Conservation (phyloP, 768 basidiomycete genomes). For the Lentinus tigrinus region DNA sequence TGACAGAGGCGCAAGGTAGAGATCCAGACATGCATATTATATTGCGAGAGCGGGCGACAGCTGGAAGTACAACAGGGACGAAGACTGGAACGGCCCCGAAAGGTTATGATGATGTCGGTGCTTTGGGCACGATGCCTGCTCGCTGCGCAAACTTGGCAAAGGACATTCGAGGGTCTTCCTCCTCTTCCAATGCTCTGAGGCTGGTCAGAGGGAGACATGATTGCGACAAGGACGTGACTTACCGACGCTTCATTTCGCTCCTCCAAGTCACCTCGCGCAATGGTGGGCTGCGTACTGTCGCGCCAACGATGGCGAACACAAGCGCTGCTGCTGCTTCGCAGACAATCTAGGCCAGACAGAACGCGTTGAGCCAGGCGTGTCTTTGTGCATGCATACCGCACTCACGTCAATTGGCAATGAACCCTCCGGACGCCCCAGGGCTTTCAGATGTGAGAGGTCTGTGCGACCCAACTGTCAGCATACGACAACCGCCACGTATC, state of each 20-base stretch:
- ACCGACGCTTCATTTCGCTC: slow-evolving; percentile 86
- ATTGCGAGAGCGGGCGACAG: not conserved
- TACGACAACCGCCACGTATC: not conserved
- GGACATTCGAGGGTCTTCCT: slow-evolving; percentile 23
- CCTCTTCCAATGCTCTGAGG: slow-evolving; percentile 23
- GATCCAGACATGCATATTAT: not conserved
- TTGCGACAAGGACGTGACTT: slow-evolving; percentile 21
- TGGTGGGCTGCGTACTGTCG: slow-evolving; percentile 63
- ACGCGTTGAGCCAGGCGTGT: not conserved
- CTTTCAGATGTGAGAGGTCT: slow-evolving; percentile 80
- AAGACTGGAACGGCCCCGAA: not conserved
- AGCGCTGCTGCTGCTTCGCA: slow-evolving; percentile 65
- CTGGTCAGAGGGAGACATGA: not conserved
- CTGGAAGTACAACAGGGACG: not conserved
- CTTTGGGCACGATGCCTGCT: slow-evolving; percentile 20
- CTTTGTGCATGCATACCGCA: not conserved
- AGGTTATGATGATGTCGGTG: not conserved
- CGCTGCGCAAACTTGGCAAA: slow-evolving; percentile 25
- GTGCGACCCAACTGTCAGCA: slow-evolving; percentile 4
- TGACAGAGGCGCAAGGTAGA: not conserved
- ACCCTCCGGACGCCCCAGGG: slow-evolving; percentile 68
- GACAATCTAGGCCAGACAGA: slow-evolving; percentile 49
- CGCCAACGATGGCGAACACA: slow-evolving; percentile 68
- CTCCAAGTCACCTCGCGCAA: slow-evolving; percentile 87
- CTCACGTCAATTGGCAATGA: slow-evolving; percentile 63